Evolutionary conservation across 129 eudicot genomes (phyloP).

Genomic region (Scalesia atractyloides): DNA sequence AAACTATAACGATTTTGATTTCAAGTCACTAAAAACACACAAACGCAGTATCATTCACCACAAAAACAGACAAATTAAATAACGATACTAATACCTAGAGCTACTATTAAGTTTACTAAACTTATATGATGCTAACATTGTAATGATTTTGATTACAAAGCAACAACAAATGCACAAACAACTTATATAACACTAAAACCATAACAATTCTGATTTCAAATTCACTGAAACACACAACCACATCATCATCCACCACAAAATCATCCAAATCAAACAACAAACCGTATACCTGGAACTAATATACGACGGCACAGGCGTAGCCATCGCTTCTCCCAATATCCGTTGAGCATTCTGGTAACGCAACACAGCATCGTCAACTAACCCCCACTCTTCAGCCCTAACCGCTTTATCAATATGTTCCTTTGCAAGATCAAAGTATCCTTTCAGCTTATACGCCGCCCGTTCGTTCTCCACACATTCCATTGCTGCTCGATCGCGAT

Average conservation of each 20-base stretch:
- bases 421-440: constrained; percentile 83
- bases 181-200: not conserved
- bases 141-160: too few species aligned
- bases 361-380: constrained; percentile 66
- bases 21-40: too few species aligned
- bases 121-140: too few species aligned
- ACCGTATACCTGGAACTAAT: constrained; percentile 59
- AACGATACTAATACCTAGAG: too few species aligned
- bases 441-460: constrained; percentile 82
- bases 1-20: too few species aligned
- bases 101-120: too few species aligned
- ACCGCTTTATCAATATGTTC: constrained; percentile 85
- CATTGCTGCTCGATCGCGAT: constrained; percentile 40
- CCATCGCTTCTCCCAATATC: constrained; percentile 67
- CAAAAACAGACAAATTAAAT: too few species aligned
- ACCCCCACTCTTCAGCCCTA: constrained; percentile 98
- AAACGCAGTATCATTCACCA: too few species aligned
- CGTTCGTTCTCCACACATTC: constrained; percentile 82
- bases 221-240: not conserved
- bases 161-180: too few species aligned
- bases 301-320: constrained; percentile 89
- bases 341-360: constrained; percentile 72
- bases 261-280: not conserved
- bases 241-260: not conserved
- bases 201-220: not conserved